These are phyloP conservation scores for Pascua guehoae DNA, from an alignment of 1,284 basidiomycete genomes.

Conservation along the genomic window DNA sequence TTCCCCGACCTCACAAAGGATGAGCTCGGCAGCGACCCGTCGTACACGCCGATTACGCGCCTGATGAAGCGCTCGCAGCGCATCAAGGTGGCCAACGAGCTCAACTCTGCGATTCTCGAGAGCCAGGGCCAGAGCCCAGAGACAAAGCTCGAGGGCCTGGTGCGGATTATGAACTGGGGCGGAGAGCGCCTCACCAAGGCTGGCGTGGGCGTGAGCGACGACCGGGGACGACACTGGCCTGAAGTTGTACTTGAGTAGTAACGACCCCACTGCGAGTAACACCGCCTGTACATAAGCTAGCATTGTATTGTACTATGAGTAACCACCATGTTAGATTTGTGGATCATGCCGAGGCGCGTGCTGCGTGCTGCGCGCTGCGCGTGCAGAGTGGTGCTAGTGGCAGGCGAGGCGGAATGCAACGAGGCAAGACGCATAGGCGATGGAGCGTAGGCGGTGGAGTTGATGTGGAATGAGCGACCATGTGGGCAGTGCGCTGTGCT, in stretches of 20 bases:
- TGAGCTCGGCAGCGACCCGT: constrained; percentile 36
- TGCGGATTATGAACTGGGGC: constrained; percentile 84
- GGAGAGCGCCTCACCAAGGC: constrained; percentile 69
- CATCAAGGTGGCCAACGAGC: constrained; percentile 80
- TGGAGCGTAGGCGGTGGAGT: too few relatives aligned
- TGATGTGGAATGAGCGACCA: too few relatives aligned
- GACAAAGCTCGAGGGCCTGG: constrained; percentile 80
- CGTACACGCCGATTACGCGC: constrained; percentile 40
- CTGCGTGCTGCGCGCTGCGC: too few relatives aligned
- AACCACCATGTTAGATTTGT: too few relatives aligned
- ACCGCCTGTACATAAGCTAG: too few relatives aligned
- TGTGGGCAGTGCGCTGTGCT: too few relatives aligned
- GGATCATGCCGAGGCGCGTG: too few relatives aligned
- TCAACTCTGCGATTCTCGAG: constrained; percentile 92
- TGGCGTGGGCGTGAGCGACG: constrained; percentile 23
- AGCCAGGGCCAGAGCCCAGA: constrained; percentile 86
- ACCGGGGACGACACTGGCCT: constrained; percentile 16
- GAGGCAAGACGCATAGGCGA: too few relatives aligned
- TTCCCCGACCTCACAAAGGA: constrained; percentile 61
- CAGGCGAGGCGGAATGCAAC: too few relatives aligned
- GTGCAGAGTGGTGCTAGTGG: too few relatives aligned
- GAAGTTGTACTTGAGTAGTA: constrained; percentile 12
- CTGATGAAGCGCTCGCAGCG: constrained; percentile 81
- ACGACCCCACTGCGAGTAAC: too few relatives aligned
- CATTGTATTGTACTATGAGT: constrained; percentile 1